Evolutionary conservation across 2,329 filamentous ascomycete genomes (phyloP).

Genomic region (Neonectria ditissima): DNA sequence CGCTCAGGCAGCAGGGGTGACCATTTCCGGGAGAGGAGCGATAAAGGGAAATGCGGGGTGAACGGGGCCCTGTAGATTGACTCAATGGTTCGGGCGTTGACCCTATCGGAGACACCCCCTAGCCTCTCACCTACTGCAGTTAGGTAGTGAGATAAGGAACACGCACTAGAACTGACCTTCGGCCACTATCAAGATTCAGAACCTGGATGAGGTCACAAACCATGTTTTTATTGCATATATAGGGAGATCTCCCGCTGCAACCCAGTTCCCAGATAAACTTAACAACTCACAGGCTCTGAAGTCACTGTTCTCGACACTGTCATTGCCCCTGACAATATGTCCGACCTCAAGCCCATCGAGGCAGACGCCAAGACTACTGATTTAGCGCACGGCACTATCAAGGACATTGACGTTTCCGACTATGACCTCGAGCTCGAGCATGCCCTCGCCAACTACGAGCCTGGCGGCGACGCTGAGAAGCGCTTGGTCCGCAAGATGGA

Average conservation of each 20-base stretch:
- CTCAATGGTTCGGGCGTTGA: not conserved
- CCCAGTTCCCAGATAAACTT: not conserved
- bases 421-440: slow-evolving; percentile 41
- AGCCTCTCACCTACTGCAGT: too few relatives aligned
- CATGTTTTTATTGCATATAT: too few relatives aligned
- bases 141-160: too few relatives aligned
- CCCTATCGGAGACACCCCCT: not conserved
- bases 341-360: slow-evolving; percentile 8
- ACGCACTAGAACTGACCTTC: too few relatives aligned
- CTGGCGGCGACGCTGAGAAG: slow-evolving; percentile 38
- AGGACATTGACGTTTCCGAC: slow-evolving; percentile 19
- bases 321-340: not conserved
- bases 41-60: slow-evolving; percentile 1
- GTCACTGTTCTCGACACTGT: not conserved
- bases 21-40: not conserved
- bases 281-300: not conserved
- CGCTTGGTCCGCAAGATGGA: slow-evolving; percentile 51
- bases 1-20: slow-evolving; percentile 2
- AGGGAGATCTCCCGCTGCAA: too few relatives aligned
- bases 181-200: too few relatives aligned
- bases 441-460: slow-evolving; percentile 45
- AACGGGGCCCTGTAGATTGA: not conserved
- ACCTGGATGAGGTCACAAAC: too few relatives aligned
- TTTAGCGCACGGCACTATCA: slow-evolving; percentile 22
- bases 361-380: slow-evolving; percentile 8